Conservation (phyloP, 306 rosid species). For the Prosopis cineraria region DNA sequence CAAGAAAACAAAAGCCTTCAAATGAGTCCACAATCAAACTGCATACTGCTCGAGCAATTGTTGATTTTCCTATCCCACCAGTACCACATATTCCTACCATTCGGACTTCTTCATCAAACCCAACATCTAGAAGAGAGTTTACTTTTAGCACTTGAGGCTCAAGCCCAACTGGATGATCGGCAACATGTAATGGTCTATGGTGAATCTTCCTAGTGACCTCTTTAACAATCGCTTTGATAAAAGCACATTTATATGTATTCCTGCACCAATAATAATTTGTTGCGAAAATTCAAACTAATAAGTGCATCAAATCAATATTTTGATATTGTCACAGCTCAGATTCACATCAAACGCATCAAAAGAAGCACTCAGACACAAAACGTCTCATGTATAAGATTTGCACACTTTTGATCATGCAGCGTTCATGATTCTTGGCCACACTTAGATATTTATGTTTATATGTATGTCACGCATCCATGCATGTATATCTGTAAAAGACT, state of each 20-base stretch:
- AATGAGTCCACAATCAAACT: neutral
- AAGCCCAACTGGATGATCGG: neutral
- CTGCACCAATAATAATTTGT: neutral
- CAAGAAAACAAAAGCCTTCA: neutral
- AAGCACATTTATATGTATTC: neutral
- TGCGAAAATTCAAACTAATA: neutral
- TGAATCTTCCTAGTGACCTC: neutral
- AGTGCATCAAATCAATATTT: neutral
- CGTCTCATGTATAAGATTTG: neutral
- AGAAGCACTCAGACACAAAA: neutral
- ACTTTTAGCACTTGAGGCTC: neutral
- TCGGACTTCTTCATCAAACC: neutral
- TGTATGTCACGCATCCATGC: too few relatives aligned
- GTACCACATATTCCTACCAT: conserved; percentile 9
- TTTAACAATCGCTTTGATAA: neutral
- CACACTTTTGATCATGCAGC: neutral
- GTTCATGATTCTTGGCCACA: neutral
- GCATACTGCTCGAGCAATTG: neutral
- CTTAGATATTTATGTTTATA: neutral
- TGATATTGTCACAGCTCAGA: neutral
- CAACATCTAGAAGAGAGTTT: neutral
- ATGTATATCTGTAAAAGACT: neutral
- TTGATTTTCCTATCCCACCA: conserved; percentile 16
- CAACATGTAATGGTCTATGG: neutral
- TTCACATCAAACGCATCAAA: neutral